Base-by-base conservation (phyloP, 2,329 filamentous ascomycete genomes). In the Diaporthe caulivora region DNA sequence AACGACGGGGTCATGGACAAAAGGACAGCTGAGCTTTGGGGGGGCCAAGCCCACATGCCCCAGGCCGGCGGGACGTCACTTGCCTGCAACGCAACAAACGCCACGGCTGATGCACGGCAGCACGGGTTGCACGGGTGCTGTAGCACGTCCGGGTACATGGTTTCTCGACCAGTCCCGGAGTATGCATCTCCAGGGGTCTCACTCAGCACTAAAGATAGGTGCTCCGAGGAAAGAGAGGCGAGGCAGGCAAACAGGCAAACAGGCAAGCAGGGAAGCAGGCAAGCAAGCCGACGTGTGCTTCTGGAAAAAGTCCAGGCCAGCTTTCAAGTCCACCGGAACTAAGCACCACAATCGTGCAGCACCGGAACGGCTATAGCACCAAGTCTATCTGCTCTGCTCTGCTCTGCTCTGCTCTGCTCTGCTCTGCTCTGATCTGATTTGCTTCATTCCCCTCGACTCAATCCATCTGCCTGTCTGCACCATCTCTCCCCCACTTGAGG, bases 231-330 rank as follows among this genome's bases (percentile, higher is more conserved):
- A 65, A n/a, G 60, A 34, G 26, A 13, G 58, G n/a, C n/a, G n/a
- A 42, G 18, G 58, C 40, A 64, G 58, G 37, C 58, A n/a, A n/a
- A n/a, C n/a, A n/a, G n/a, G n/a, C n/a, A n/a, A n/a, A n/a, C n/a
- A n/a, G n/a, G n/a, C n/a, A n/a, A 40, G 37, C 5, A 34, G 34
- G 11, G 29, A 64, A 42, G 18, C 42, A 49, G 37, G 54, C 37
- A 65, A 18, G 60, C 44, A 64, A 17, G 60, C 44, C 11, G 47
- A 13, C 47, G n/a, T 37, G 34, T 62, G 68, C 31, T 58, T 62
- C 40, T 71, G 44, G 44, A 71, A 71, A 71, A 71, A 71, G 69
- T 71, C 69, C 69, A 71, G 69, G 69, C 69, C 69, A 71, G 69
- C 69, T 71, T 71, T 71, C 69, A 53, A 67, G 62, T 67, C 62